Base-by-base conservation (phyloP, 257 asterid genomes). In the Rhazya stricta region DNA sequence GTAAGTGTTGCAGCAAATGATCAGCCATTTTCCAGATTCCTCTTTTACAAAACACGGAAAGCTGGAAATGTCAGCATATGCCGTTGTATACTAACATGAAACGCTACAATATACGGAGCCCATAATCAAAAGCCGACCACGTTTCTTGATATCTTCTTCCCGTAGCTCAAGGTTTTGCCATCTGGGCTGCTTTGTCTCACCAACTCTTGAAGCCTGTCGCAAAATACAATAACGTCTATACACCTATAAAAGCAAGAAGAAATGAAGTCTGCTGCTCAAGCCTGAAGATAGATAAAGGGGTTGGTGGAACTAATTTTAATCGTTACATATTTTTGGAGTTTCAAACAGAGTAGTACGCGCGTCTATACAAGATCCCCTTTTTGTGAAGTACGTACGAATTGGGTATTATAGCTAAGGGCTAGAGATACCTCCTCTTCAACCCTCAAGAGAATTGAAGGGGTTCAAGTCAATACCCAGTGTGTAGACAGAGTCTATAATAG, bases 401-500 rank as follows among this genome's bases (percentile, higher is more conserved):
- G 72, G 58, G 45, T 34, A 34, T 63, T 4, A 63, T 34, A n/a
- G 46, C 69, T 34, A 30, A 61, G 27, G 67, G 67, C 42, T 61
- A 60, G 18, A 60, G 67, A 60, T 60, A 61, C 42, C 67, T 7
- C 30, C 61, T 23, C 30, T 54, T 57, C 18, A 60, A 30, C n/a
- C 58, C 57, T 61, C 51, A 61, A 29, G 53, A 18, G 9, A 57
- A 10, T 0, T 0, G 12, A 15, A 18, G 15, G 29, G 36, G 74
- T 29, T 21, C 29, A 21, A 76, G 75, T 76, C 75, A 76, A 76
- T 56, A 68, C 71, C 79, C 79, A 32, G 1, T 56, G 79, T 54
- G 75, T 68, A 68, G 23, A 63, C 9, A 32, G 78, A 29, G 69
- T 56, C 61, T 70, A 45, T 19, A 9, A 41, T 51, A 62, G 53